A percentile compares a stretch with the other conserved stretches of the same genome.
Evolutionary conservation across 495 filamentous ascomycete species (phyloP).

Genomic region (Friedmanniomyces endolithicus): DNA sequence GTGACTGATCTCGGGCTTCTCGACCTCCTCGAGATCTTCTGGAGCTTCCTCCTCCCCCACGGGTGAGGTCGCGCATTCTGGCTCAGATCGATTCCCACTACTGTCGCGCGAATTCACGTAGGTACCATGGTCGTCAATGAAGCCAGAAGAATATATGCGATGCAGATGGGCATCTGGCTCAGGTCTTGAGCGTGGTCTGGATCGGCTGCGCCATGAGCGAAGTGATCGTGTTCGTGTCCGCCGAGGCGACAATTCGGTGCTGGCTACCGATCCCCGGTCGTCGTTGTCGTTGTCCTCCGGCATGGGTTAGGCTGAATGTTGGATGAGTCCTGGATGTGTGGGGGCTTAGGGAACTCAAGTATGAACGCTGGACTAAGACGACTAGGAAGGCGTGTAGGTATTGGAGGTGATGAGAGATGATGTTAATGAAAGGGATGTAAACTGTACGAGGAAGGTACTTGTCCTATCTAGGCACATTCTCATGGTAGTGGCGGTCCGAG

Average conservation of each 20-base stretch:
- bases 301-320: background rate
- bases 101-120: background rate
- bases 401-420: too few relatives aligned
- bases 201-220: conserved; percentile 9
- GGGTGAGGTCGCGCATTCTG: background rate
- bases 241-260: background rate
- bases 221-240: conserved; percentile 3
- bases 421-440: too few relatives aligned
- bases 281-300: background rate
- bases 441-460: too few relatives aligned
- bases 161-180: conserved; percentile 5
- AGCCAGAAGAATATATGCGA: conserved; percentile 10
- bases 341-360: background rate
- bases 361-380: background rate
- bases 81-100: background rate
- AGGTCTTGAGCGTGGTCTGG: conserved; percentile 5
- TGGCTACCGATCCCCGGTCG: background rate
- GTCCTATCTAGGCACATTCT: background rate
- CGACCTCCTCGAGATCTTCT: conserved; percentile 8
- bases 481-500: too few relatives aligned
- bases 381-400: background rate
- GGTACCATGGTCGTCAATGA: conserved; percentile 4
- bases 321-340: background rate
- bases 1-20: background rate
- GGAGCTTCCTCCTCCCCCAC: background rate